These are phyloP conservation scores for Cruciata laevipes DNA, from an alignment of 257 asterid genomes.

Conservation along the genomic window DNA sequence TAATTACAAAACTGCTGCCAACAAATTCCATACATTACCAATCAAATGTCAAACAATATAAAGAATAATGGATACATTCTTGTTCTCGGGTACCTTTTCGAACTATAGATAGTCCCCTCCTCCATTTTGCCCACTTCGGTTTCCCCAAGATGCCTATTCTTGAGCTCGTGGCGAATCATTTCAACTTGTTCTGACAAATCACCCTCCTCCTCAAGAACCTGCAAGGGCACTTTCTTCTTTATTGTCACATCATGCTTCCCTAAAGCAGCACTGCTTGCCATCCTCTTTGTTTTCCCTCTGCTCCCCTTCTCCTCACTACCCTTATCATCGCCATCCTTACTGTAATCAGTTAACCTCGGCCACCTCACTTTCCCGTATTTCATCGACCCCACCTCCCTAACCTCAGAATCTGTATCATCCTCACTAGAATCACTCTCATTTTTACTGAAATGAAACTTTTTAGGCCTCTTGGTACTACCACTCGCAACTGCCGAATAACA, in stretches of 20 bases:
- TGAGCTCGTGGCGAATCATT: conserved; percentile 54
- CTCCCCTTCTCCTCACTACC: conserved; percentile 27
- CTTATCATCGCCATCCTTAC: conserved; percentile 23
- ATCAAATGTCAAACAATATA: background rate
- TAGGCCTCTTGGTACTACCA: conserved; percentile 10
- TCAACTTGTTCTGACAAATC: conserved; percentile 56
- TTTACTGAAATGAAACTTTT: conserved; percentile 27
- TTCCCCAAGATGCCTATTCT: conserved; percentile 35
- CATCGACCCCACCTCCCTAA: conserved; percentile 17
- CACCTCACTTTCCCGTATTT: conserved; percentile 29
- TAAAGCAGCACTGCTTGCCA: conserved; percentile 60
- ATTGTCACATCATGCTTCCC: conserved; percentile 62
- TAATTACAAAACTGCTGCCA: conserved; percentile 16
- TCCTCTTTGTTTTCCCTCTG: conserved; percentile 24
- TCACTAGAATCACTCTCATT: conserved; percentile 27
- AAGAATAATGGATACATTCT: conserved; percentile 10
- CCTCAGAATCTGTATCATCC: conserved; percentile 21
- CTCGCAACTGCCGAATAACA: conserved; percentile 33
- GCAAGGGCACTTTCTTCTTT: conserved; percentile 58
- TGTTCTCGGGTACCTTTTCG: conserved; percentile 47
- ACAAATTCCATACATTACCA: background rate
- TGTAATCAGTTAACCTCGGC: conserved; percentile 36
- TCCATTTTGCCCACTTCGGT: conserved; percentile 28
- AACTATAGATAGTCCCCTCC: conserved; percentile 50
- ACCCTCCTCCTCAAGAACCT: conserved; percentile 54